Conservation (phyloP, 163 green algal genomes). For the Volvox carteri region DNA sequence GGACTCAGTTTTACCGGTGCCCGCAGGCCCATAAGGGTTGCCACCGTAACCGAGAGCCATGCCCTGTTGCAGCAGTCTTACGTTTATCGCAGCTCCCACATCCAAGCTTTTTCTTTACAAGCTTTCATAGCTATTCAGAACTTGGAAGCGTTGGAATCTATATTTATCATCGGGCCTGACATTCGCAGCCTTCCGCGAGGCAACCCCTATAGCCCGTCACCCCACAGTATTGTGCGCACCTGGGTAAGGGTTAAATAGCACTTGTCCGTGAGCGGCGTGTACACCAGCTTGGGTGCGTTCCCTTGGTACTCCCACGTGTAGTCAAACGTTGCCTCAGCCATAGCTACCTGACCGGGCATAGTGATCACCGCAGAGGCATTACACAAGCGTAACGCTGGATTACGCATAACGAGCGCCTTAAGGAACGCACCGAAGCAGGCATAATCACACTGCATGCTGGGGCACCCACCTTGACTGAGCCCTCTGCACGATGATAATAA, state of each 20-base stretch:
- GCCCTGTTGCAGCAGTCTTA: no score
- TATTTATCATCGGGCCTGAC: no score
- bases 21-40: slow-evolving; percentile 88
- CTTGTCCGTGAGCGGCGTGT: slow-evolving; percentile 89
- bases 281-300: slow-evolving; percentile 86
- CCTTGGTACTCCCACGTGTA: slow-evolving; percentile 91
- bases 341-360: slow-evolving; percentile 65
- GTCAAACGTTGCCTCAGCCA: slow-evolving; percentile 83
- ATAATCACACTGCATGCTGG: no score
- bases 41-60: slow-evolving; percentile 87
- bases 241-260: slow-evolving; percentile 92
- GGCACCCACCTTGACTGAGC: slow-evolving; percentile 47
- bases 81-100: background rate
- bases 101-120: background rate
- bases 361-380: no score
- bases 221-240: no score
- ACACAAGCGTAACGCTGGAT: no score
- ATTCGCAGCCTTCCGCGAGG: no score
- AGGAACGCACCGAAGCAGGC: no score
- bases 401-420: no score
- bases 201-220: no score
- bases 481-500: slow-evolving; percentile 73
- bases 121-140: no score
- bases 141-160: no score
- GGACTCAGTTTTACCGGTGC: slow-evolving; percentile 94